Evolutionary conservation across 2,329 filamentous ascomycete genomes (phyloP), one percentile per base, ranked within the genome.

Genomic region (Penicillium hesseltinei): DNA sequence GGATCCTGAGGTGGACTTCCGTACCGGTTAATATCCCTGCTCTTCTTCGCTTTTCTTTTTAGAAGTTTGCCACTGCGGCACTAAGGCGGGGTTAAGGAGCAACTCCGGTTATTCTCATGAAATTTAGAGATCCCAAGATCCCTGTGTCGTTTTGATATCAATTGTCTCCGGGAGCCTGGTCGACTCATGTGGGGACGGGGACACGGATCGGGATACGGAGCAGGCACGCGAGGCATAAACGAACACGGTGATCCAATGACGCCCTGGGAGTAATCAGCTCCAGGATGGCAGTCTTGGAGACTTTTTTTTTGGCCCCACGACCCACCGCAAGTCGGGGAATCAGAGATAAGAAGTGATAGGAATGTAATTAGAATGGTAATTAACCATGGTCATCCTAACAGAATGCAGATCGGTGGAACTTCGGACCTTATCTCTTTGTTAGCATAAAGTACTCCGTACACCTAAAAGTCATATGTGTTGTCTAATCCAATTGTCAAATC

Each of bases 281-380:
- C 44, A 33, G 17, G 13, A 47, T 25, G 21, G 6, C 31, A 35
- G 31, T 47, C 9, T 25, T 44, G 19, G 19, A 4, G 11, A 35
- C 29, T 9, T 50, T 11, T 19, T 27, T 45, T 38, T 56, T 54
- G 51, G 58, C 54, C 54, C 60, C 58, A 56, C 56, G 51, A 39
- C 27, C 51, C 61, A 61, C 61, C n/a, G n/a, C 11, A 52, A 50
- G 47, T 53, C 52, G 59, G 53, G 48, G 57, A 45, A 59, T 43
- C 45, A 49, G 23, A 54, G 65, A 67, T 65, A 67, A 63, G 59
- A 50, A 47, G 51, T 62, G 66, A 69, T 69, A 70, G 67, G 61
- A 54, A 58, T 64, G 62, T 31, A 61, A 67, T 70, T 47, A 25
- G 31, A 25, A 33, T 47, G 25, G 45, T 47, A 64, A 70, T 70